Percentiles rank a stretch among this genome's conserved stretches.
These are phyloP conservation scores for Daedaleopsis nitida DNA, from an alignment of 768 basidiomycete species.

Conservation along the genomic window DNA sequence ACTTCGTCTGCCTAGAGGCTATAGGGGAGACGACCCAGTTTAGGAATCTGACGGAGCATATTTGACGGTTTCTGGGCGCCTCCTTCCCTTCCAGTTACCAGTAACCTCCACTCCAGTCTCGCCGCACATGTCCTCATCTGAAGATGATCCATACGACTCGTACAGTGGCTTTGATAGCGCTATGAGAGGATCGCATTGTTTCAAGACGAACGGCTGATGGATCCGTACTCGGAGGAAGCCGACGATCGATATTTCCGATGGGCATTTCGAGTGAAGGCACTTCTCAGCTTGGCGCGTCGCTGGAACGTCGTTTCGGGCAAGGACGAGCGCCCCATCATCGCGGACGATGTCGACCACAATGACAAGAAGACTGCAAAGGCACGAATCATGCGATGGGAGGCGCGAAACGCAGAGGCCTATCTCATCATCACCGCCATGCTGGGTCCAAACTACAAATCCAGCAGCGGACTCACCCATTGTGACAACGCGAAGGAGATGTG, in stretches of 20 bases:
- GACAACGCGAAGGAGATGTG: slow-evolving; percentile 1
- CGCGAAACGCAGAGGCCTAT: neutral
- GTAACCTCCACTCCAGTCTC: no score
- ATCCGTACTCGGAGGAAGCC: neutral
- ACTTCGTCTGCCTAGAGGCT: no score
- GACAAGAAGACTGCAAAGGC: neutral
- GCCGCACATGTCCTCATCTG: no score
- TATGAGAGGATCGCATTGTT: neutral
- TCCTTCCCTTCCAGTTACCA: no score
- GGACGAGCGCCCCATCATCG: neutral
- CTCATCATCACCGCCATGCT: slow-evolving; percentile 3
- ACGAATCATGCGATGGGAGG: neutral
- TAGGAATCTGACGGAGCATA: no score
- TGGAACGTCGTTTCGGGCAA: neutral
- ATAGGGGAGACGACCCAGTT: no score
- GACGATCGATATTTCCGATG: neutral
- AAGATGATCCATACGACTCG: no score
- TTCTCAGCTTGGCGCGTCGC: neutral
- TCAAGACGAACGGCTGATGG: neutral
- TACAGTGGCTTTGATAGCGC: no score
- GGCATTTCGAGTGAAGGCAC: neutral
- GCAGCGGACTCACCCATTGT: neutral
- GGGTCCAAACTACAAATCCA: neutral
- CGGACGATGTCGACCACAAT: neutral
- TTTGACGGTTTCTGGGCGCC: no score